Evolutionary conservation across 768 basidiomycete species (phyloP), one percentile per base, ranked within the genome.

Genomic region (Podaxis rugospora): DNA sequence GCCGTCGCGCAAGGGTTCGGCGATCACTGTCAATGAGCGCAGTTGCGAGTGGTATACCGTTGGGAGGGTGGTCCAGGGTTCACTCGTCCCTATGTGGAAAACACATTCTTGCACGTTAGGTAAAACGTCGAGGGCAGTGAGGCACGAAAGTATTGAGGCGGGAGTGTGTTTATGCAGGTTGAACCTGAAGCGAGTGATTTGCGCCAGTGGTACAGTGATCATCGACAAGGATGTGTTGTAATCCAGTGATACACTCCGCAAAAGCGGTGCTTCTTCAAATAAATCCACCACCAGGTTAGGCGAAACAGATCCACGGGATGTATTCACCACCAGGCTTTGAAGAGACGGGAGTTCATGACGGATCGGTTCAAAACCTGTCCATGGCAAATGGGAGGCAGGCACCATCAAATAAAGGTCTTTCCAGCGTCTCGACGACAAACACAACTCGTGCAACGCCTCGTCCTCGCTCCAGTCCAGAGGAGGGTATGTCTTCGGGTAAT

Each of bases 111-210:
- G 55, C 14, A 63, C 52, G 32, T 59, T 58, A 6, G 62, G 62
- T 1, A 58, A 21, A 9, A 57, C 36, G 21, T 52, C 27, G 18
- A 63, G 46, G 13, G 62, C 57, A 9, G 36, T 32, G 49, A 65
- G 57, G 27, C 64, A 65, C 4, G 49, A 25, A 28, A 63, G 42
- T 14, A 65, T 60, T 2, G 61, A 57, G 6, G 62, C 57, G 18
- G 64, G 64, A 4, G 62, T 62, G 35, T 60, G 54, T 51, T 54
- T 62, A 21, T 65, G 64, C 9, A 65, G 36, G 16, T 18, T 27
- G 42, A 62, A 49, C 23, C 49, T 47, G 46, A 65, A 57, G 25
- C 37, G 58, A 18, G 53, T 62, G 21, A 65, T 53, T 54, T 62
- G 61, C 1, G 51, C 27, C 36, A 52, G 37, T 23, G 64, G 62